A percentile compares a stretch with the other conserved stretches of the same genome.
phyloP scores from a whole-genome alignment of 2,329 filamentous ascomycete genomes.

The Colletotrichum godetiae region DNA sequence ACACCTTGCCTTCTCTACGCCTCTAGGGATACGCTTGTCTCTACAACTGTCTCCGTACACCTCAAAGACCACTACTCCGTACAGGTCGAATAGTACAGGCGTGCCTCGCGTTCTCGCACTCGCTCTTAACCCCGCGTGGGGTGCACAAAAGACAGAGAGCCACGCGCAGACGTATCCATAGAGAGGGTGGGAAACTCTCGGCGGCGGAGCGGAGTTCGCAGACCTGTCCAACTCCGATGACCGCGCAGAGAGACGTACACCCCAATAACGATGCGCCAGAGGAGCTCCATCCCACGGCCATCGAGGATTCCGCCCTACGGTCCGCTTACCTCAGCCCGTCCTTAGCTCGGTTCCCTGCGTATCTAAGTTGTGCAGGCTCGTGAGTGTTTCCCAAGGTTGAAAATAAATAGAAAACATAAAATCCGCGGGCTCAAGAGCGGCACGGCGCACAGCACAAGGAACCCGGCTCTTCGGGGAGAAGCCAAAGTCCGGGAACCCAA shows the following conservation, averaged over 20 bases:
- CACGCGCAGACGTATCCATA: neutral
- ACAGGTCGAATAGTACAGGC: neutral
- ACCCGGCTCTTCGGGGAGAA: conserved; percentile 25
- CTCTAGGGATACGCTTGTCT: too few relatives aligned
- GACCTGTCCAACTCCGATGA: conserved; percentile 7
- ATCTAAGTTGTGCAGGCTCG: neutral
- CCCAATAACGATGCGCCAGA: neutral
- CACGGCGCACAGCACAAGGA: neutral
- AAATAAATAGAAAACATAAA: neutral
- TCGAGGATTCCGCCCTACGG: neutral
- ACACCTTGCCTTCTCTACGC: neutral
- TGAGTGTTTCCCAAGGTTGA: too few relatives aligned
- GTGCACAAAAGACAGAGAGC: neutral
- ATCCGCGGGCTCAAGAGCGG: neutral
- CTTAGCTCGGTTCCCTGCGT: neutral
- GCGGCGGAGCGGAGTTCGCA: conserved; percentile 31
- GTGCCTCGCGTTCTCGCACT: neutral
- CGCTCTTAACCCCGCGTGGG: neutral
- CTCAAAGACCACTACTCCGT: too few relatives aligned
- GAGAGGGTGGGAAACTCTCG: neutral
- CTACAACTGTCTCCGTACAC: too few relatives aligned
- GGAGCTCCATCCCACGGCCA: neutral
- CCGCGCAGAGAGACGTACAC: neutral
- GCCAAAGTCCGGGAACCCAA: conserved; percentile 26
- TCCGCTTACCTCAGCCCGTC: neutral